These are phyloP conservation scores for Voacanga thouarsii DNA, from an alignment of 257 asterid genomes.

Conservation along the genomic window DNA sequence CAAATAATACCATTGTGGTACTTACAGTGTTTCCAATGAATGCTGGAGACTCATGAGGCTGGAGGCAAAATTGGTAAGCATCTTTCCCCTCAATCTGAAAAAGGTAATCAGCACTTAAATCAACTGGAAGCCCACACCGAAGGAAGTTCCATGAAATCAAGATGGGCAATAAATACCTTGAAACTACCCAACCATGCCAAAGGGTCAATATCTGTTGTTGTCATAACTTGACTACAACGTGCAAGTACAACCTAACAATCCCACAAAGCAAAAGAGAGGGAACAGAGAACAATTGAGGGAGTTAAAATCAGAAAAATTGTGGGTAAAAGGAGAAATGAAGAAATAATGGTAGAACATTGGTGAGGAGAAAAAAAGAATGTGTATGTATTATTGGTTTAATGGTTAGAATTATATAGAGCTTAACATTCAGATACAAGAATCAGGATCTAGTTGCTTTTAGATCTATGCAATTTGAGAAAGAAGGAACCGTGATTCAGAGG, in stretches of 20 bases:
- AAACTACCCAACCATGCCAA: constrained; percentile 69
- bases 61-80: constrained; percentile 85
- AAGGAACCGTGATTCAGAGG: neutral
- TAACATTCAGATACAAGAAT: neutral
- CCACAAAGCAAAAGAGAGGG: neutral
- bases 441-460: neutral
- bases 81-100: constrained; percentile 72
- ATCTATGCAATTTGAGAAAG: neutral
- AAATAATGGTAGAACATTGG: neutral
- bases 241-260: constrained; percentile 85
- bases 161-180: constrained; percentile 39
- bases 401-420: neutral
- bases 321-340: neutral
- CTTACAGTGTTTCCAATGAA: constrained; percentile 96
- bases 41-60: constrained; percentile 89
- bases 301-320: neutral
- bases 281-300: constrained; percentile 2
- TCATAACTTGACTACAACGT: constrained; percentile 82
- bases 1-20: constrained; percentile 4
- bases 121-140: constrained; percentile 7
- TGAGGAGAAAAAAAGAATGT: neutral
- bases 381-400: neutral
- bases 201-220: constrained; percentile 72
- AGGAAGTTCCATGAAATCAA: neutral
- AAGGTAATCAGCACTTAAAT: neutral